These are phyloP conservation scores for Cystobasidium tubakii DNA, from an alignment of 768 basidiomycete species.

Conservation along the genomic window DNA sequence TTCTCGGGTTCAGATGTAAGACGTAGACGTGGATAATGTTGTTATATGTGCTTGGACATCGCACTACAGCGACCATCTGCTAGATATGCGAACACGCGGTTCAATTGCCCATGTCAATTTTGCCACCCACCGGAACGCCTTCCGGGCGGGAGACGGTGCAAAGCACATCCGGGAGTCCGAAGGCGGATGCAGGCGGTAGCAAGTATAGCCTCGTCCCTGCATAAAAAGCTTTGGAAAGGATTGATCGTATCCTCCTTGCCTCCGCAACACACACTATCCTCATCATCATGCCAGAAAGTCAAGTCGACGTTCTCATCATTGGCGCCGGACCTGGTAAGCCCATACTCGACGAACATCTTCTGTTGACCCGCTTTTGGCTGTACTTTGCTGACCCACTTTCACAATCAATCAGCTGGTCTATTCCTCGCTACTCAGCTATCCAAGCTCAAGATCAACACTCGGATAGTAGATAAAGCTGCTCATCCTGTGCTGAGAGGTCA, in stretches of 20 bases:
- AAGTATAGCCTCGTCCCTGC: background rate
- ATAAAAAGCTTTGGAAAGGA: background rate
- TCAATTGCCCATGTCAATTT: too few relatives aligned
- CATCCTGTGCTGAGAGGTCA: constrained; percentile 34
- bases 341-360: background rate
- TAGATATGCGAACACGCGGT: too few relatives aligned
- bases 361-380: background rate
- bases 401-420: constrained; percentile 27
- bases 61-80: too few relatives aligned
- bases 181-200: background rate
- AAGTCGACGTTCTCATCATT: constrained; percentile 40
- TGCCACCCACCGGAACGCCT: background rate
- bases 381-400: background rate
- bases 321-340: constrained; percentile 39
- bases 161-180: background rate
- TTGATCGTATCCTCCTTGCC: background rate
- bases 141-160: background rate
- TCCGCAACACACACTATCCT: background rate
- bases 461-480: constrained; percentile 36
- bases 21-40: too few relatives aligned
- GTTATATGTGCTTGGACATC: too few relatives aligned
- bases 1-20: too few relatives aligned
- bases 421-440: constrained; percentile 40
- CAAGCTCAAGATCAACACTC: constrained; percentile 37
- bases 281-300: constrained; percentile 3